These are phyloP conservation scores for Aspergillus udagawae DNA, from an alignment of 2,329 filamentous ascomycete species.

Conservation along the genomic window DNA sequence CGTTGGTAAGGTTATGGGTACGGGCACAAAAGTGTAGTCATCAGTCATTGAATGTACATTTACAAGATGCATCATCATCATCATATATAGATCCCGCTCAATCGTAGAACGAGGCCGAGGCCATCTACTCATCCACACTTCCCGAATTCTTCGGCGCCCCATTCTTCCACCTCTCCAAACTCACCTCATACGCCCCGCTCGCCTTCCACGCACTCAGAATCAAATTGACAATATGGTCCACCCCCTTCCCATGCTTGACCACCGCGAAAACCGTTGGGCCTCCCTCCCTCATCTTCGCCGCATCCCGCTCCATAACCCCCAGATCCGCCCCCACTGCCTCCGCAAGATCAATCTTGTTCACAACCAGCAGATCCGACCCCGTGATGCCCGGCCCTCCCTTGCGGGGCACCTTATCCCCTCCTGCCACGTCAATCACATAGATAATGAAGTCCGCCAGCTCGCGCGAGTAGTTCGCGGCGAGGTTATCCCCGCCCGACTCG, in stretches of 20 bases:
- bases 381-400: slow-evolving; percentile 98
- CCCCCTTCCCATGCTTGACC: slow-evolving; percentile 85
- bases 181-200: slow-evolving; percentile 64
- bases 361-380: slow-evolving; percentile 85
- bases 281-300: slow-evolving; percentile 89
- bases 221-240: slow-evolving; percentile 82
- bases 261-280: slow-evolving; percentile 94
- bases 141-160: slow-evolving; percentile 37
- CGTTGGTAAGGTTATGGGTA: slow-evolving; percentile 2
- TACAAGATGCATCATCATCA: not conserved
- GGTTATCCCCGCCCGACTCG: slow-evolving; percentile 92
- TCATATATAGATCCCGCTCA: too few species aligned
- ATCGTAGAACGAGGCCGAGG: too few species aligned
- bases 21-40: not conserved
- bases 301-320: slow-evolving; percentile 89
- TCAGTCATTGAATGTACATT: slow-evolving; percentile 2
- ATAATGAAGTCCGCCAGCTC: slow-evolving; percentile 97
- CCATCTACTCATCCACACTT: slow-evolving; percentile 24
- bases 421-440: slow-evolving; percentile 96
- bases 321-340: slow-evolving; percentile 87
- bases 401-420: slow-evolving; percentile 91
- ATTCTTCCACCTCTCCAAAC: slow-evolving; percentile 43
- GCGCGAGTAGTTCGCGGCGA: slow-evolving; percentile 92
- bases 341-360: slow-evolving; percentile 96
- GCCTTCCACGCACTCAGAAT: slow-evolving; percentile 90